Base-by-base conservation (phyloP, 1,139 yeast genomes). In the Protomyces inouyei region DNA sequence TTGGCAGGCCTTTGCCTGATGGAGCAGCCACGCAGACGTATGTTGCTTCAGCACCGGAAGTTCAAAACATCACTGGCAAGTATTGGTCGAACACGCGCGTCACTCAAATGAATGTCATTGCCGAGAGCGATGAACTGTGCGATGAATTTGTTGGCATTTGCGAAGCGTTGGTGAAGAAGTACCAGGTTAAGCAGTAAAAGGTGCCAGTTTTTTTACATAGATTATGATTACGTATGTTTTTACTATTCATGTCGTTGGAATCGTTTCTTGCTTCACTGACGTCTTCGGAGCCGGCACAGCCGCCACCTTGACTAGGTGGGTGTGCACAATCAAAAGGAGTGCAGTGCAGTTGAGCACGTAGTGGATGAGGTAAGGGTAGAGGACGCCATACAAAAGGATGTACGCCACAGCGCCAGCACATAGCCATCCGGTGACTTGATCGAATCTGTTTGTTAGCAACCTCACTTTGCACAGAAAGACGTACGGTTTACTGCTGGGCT, bases 1-100 rank as follows among this genome's bases (percentile, higher is more conserved):
- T 91, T 88, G 71, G 89, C 78, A 73, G 78, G 85, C 68, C 81
- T 78, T 32, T 77, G 75, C 35, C 70, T 73, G 67, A 86, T 23
- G 63, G 63, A 9, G 63, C 63, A 2, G 63, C 63, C 16, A 59
- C 63, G 14, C 63, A 59, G 46, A 55, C 54, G 43, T 59, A 40
- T 37, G 43, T 59, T 4, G 63, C 63, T 28, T 59, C 63, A 8
- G 55, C 63, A 3, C 63, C 57, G 2, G 57, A 52, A 6, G 45
- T 23, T 18, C 21, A 35, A 8, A 35, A 52, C n/a, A 18, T n/a
- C n/a, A 36, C 63, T 5, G 57, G 57, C 37, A 38, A 40, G 46
- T 59, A 59, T 43, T 59, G 63, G 63, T 36, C 53, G 35, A 59
- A 59, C 45, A 59, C 52, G 63, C 43, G 52, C 25, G 46, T 28